Conservation (phyloP, 306 rosid species). For the Quercus ilex region DNA sequence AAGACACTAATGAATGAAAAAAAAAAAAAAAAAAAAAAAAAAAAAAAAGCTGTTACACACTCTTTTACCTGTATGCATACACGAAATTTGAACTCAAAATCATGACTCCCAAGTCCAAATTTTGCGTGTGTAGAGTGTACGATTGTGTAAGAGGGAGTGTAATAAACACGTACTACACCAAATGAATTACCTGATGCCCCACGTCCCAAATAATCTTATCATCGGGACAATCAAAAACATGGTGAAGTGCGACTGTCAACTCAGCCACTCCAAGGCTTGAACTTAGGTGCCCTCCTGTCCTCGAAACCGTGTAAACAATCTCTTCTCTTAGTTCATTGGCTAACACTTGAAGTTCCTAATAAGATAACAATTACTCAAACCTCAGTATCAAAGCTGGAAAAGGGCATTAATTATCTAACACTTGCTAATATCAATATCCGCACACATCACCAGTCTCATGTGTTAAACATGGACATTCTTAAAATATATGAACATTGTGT, state of each 20-base stretch:
- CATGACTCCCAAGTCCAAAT: no score
- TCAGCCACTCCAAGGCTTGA: constrained; percentile 72
- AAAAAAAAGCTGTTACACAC: no score
- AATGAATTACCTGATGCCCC: constrained; percentile 54
- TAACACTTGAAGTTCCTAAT: constrained; percentile 48
- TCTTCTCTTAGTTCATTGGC: constrained; percentile 57
- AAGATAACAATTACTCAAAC: background rate
- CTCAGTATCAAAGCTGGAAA: background rate
- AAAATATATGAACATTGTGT: no score
- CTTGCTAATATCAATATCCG: no score
- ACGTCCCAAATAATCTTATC: constrained; percentile 78
- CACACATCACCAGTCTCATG: no score
- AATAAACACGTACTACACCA: no score
- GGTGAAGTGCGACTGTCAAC: constrained; percentile 67
- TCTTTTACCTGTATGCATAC: no score
- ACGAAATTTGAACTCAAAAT: no score
- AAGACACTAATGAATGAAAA: background rate
- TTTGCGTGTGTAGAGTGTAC: no score
- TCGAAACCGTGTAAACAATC: constrained; percentile 51
- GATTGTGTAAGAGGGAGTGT: no score
- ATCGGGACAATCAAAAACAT: constrained; percentile 53
- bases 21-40: no score
- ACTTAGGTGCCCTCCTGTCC: constrained; percentile 57
- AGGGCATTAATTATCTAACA: background rate
- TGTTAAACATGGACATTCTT: no score